Evolutionary conservation across 768 basidiomycete species (phyloP).

Genomic region (Hygrocybe punicea): DNA sequence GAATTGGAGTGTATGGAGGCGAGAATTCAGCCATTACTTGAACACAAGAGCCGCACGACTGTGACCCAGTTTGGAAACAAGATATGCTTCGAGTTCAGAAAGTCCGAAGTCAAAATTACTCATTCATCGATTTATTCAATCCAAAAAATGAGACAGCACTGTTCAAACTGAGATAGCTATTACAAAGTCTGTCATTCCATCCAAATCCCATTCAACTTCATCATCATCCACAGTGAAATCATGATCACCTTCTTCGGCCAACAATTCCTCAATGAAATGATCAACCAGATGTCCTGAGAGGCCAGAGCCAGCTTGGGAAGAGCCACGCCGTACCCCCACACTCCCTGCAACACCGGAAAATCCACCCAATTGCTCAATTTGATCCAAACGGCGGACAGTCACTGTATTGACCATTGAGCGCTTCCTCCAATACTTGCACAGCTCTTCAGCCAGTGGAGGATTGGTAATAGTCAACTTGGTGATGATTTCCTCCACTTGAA

Average conservation of each 20-base stretch:
- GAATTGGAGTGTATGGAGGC: too few relatives aligned
- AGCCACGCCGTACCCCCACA: not conserved
- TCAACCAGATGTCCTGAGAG: not conserved
- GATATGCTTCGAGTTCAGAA: too few relatives aligned
- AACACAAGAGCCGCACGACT: too few relatives aligned
- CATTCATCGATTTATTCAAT: not conserved
- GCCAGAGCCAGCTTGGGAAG: not conserved
- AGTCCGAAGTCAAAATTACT: too few relatives aligned
- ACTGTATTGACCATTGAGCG: slow-evolving; percentile 6
- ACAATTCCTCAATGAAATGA: not conserved
- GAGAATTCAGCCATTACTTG: too few relatives aligned
- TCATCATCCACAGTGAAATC: not conserved
- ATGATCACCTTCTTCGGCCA: not conserved
- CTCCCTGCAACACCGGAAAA: not conserved
- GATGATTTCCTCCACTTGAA: not conserved
- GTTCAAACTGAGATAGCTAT: not conserved
- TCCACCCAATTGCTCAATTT: not conserved
- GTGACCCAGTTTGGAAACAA: too few relatives aligned
- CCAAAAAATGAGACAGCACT: not conserved
- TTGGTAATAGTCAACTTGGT: not conserved
- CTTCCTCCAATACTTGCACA: not conserved
- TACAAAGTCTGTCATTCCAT: not conserved
- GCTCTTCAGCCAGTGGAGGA: slow-evolving; percentile 6
- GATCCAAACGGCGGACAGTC: slow-evolving; percentile 1
- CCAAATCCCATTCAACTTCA: not conserved